Evolutionary conservation across 2,329 filamentous ascomycete species (phyloP), one percentile per base, ranked within the genome.

Genomic region (Colletotrichum tropicicola): DNA sequence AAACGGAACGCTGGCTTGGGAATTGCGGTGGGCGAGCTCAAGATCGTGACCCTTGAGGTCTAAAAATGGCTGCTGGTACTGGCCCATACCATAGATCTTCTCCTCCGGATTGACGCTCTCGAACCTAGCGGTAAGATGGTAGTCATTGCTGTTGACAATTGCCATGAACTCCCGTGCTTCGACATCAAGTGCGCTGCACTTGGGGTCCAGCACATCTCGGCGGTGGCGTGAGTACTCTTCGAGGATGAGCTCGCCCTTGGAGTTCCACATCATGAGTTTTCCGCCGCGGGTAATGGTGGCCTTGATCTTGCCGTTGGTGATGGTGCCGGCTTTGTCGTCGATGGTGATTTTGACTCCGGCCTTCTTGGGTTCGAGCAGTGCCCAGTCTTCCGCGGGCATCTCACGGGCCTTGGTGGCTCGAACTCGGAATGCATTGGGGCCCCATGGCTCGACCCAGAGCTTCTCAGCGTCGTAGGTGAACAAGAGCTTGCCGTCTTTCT

Each of bases 81-180:
- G 87, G 0, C 87, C 87, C 87, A 89, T 89, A 13, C 87, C 87
- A 68, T 82, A 90, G 12, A 90, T 83, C 70, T 83, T 86, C 73
- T 90, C 87, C 27, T 83, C 77, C 0, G 75, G 73, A 57, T 82
- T 70, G 67, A 86, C 71, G 4, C 83, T 84, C 70, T 89, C 87
- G 44, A 89, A 81, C 0, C 87, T 79, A 59, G 83, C 77, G 1
- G 85, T 88, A 9, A 89, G 75, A 51, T 85, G 81, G 70, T 85
- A 88, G 59, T 63, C 59, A 59, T 80, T 80, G 5, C 78, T 77
- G 6, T 85, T 84, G 2, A 78, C 73, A 10, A 83, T 80, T 0
- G 85, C 81, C 52, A 79, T 78, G 70, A 89, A 85, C 69, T 88
- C 85, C 30, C 87, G 83, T 1, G 85, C 84, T 65, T 85, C 79